Base-by-base conservation (phyloP, 257 asterid species). In the Gentiana dahurica region DNA sequence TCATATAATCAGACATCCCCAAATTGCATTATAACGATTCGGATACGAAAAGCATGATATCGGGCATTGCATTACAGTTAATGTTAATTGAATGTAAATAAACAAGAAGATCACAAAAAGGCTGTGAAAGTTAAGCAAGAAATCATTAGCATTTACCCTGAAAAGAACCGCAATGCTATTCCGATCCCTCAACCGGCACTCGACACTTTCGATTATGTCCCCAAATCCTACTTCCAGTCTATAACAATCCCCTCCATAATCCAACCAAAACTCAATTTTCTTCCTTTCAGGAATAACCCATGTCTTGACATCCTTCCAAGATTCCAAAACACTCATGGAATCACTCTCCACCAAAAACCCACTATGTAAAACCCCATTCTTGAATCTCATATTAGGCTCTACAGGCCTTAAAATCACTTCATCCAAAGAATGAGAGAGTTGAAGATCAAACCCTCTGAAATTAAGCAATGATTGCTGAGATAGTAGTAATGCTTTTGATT, bases 231-330 rank as follows among this genome's bases (percentile, higher is more conserved):
- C 79, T 62, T 91, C 98, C 71, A 87, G 41, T 69, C 67, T 91
- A 68, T 79, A 91, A 38, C 77, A 58, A 51, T 73, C 77, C 4
- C 70, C 74, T 5, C 65, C 69, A 38, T 58, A 60, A 65, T 57
- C 51, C 67, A 91, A 67, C 73, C 80, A 76, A 58, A 85, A 70
- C 51, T 84, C 81, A 53, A 91, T 45, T 51, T 38, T 73, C 56
- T 67, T 70, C 74, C 81, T 87, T 72, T 87, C 96, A n/a, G 92
- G 96, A 84, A 81, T 69, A 52, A 91, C 66, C 96, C 82, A 87
- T 13, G 75, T 54, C 59, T 51, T 80, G 47, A 71, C 79, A 57
- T 68, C 78, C 13, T 64, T 68, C 96, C 95, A 91, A 6, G 65
- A 49, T 52, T 90, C 92, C 80, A 87, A 60, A 66, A 79, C 54